Percentiles rank a stretch among this genome's conserved stretches.
These are phyloP conservation scores for Marsdenia floribunda DNA, from an alignment of 257 asterid genomes.

Conservation along the genomic window DNA sequence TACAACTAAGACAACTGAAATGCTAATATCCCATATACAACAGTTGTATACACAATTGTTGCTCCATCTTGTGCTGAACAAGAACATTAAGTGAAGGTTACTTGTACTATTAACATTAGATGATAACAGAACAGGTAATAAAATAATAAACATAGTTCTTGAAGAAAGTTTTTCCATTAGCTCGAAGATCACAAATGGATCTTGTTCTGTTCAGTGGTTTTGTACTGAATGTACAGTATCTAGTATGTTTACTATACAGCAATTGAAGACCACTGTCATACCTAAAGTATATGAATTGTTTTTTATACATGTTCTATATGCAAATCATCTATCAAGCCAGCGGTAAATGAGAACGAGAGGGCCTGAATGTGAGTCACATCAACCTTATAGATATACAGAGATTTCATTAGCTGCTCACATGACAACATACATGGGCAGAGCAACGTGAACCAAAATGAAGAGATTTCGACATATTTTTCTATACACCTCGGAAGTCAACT, in stretches of 20 bases:
- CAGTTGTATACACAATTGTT: background rate
- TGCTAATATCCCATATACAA: background rate
- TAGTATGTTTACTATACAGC: background rate
- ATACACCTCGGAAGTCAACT: background rate
- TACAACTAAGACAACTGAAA: background rate
- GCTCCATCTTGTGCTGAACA: too few species aligned
- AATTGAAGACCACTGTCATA: background rate
- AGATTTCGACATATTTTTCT: background rate
- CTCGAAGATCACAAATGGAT: too few species aligned
- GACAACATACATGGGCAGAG: background rate
- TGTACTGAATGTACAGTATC: too few species aligned
- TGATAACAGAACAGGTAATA: too few species aligned
- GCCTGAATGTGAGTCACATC: background rate
- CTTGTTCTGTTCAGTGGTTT: too few species aligned
- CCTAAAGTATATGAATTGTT: background rate
- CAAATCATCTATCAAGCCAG: background rate
- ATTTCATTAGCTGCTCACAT: too few species aligned
- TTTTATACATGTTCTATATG: background rate
- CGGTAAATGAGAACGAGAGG: background rate
- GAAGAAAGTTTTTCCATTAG: too few species aligned
- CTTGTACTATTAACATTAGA: too few species aligned
- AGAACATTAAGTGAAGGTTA: too few species aligned
- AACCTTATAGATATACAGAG: background rate
- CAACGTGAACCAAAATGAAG: background rate
- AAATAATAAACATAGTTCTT: too few species aligned